Conservation (phyloP, 2,329 filamentous ascomycete genomes). For the Ophiobolus disseminans region DNA sequence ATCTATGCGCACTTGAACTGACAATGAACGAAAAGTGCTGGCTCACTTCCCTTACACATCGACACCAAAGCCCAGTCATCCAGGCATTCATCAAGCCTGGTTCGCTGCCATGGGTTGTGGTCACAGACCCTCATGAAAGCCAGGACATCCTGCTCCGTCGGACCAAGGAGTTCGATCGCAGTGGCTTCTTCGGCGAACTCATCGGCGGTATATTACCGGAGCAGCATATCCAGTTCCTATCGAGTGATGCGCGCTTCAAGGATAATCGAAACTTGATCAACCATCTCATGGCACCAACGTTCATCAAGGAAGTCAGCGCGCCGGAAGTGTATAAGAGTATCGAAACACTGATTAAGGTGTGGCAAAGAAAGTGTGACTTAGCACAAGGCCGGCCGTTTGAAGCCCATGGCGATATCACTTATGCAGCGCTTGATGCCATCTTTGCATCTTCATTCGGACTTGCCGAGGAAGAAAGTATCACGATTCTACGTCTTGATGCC, state of each 20-base stretch:
- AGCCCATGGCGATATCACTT: constrained; percentile 37
- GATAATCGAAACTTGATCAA: constrained; percentile 44
- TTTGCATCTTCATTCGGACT: constrained; percentile 10
- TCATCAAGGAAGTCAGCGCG: constrained; percentile 39
- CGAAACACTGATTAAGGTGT: constrained; percentile 29
- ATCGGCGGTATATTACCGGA: constrained; percentile 43
- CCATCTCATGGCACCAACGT: constrained; percentile 48
- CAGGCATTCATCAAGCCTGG: constrained; percentile 18
- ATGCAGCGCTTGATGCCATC: constrained; percentile 11
- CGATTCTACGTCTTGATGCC: not conserved
- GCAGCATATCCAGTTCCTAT: constrained; percentile 41
- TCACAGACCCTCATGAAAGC: constrained; percentile 10
- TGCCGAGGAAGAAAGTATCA: not conserved
- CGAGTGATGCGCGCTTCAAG: constrained; percentile 42
- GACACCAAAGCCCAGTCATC: constrained; percentile 8
- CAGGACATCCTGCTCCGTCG: constrained; percentile 16
- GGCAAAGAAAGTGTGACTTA: constrained; percentile 37
- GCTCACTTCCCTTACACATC: constrained; percentile 6
- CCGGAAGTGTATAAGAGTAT: constrained; percentile 7
- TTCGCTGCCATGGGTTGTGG: constrained; percentile 12
- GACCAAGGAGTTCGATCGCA: constrained; percentile 28
- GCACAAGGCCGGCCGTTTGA: constrained; percentile 41
- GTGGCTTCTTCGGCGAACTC: constrained; percentile 22
- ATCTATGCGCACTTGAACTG: too few relatives aligned
- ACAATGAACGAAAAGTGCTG: constrained; percentile 1